Conservation (phyloP, 306 rosid species). For the Cicer judaicum region DNA sequence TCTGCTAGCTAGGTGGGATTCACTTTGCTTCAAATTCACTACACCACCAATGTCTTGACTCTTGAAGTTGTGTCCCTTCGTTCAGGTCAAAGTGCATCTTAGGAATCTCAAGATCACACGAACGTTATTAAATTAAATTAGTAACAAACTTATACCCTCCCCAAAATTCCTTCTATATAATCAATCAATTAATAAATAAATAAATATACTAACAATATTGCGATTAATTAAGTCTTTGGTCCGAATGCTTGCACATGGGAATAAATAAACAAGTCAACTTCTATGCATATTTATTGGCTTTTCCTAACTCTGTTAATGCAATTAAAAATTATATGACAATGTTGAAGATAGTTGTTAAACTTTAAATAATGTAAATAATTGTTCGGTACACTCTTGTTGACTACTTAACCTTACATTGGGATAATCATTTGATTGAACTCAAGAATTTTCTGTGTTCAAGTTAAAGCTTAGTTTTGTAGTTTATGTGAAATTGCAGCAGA, state of each 20-base stretch:
- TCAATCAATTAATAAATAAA: neutral
- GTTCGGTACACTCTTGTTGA: neutral
- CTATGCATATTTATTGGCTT: neutral
- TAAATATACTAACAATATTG: neutral
- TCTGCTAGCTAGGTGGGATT: neutral
- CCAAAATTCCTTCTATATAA: neutral
- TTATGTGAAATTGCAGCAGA: too few species aligned
- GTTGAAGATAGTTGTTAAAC: conserved; percentile 5
- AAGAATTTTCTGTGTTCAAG: too few species aligned
- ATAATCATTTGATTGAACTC: neutral
- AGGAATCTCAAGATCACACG: conserved; percentile 44
- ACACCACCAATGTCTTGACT: conserved; percentile 16
- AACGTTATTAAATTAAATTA: conserved; percentile 13
- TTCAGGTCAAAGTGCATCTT: conserved; percentile 7
- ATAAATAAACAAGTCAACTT: neutral
- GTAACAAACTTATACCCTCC: neutral
- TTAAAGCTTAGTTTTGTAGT: too few species aligned
- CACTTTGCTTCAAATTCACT: neutral
- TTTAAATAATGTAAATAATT: neutral
- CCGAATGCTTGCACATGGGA: neutral
- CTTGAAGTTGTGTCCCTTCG: neutral
- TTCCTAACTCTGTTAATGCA: neutral
- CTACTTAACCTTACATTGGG: neutral
- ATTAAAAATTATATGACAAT: neutral
- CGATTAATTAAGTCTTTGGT: neutral